Percentiles rank a stretch among this genome's conserved stretches.
phyloP scores from a whole-genome alignment of 495 filamentous ascomycete genomes.

The Penicillium atrosanguineum region DNA sequence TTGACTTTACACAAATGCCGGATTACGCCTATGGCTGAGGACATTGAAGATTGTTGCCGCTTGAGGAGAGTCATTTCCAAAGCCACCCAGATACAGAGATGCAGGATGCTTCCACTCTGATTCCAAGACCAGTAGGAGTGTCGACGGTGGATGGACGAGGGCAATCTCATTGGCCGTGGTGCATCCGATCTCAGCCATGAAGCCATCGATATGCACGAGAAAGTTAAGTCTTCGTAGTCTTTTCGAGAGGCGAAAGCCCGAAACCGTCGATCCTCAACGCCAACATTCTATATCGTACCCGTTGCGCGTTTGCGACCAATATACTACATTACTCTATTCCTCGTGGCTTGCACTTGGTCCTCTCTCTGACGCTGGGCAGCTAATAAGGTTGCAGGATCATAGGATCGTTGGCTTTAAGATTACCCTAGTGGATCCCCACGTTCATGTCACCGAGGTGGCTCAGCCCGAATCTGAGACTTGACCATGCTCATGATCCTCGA shows the following conservation, averaged over 20 bases:
- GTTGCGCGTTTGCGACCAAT: not conserved
- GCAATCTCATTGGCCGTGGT: constrained; percentile 5
- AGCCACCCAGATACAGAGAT: not conserved
- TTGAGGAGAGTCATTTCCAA: constrained; percentile 15
- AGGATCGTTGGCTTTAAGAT: constrained; percentile 21
- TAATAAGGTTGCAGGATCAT: constrained; percentile 20
- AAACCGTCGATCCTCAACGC: constrained; percentile 10
- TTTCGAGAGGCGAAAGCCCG: constrained; percentile 4
- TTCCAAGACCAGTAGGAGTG: not conserved
- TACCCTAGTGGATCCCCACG: constrained; percentile 23
- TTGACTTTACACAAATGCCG: not conserved
- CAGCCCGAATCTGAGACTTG: not conserved
- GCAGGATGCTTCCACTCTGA: not conserved
- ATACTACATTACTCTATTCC: constrained; percentile 1
- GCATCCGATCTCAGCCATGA: constrained; percentile 3
- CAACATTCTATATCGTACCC: not conserved
- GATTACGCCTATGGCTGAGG: constrained; percentile 15
- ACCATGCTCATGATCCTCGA: not conserved
- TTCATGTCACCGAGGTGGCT: constrained; percentile 16
- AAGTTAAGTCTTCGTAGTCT: not conserved
- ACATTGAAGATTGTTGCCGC: constrained; percentile 14
- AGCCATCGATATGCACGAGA: constrained; percentile 1
- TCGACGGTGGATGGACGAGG: not conserved
- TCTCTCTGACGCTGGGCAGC: not conserved
- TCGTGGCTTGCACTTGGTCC: constrained; percentile 6